Evolutionary conservation across 1,284 basidiomycete genomes (phyloP).

Genomic region (Cystobasidiaceae sp.): DNA sequence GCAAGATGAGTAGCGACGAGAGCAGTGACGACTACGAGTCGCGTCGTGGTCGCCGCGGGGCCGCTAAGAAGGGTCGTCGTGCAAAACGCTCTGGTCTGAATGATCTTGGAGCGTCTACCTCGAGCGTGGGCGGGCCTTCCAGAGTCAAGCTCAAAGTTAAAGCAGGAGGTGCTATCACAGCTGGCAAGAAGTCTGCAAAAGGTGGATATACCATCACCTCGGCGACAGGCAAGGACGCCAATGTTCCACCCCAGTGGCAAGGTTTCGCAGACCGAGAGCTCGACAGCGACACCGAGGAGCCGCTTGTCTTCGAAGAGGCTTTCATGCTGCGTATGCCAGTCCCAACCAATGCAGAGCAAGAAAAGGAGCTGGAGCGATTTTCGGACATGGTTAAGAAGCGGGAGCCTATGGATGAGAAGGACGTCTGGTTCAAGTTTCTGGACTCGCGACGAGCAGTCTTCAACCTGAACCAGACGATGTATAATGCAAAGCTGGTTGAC

Average conservation of each 20-base stretch:
- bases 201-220: slow-evolving; percentile 23
- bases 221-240: slow-evolving; percentile 9
- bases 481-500: slow-evolving; percentile 91
- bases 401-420: slow-evolving; percentile 65
- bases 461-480: slow-evolving; percentile 73
- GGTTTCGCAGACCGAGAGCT: slow-evolving; percentile 79
- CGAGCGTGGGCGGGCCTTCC: slow-evolving; percentile 40
- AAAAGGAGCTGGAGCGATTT: slow-evolving; percentile 42
- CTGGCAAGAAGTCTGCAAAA: slow-evolving; percentile 20
- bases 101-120: neutral
- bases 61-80: slow-evolving; percentile 4
- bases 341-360: slow-evolving; percentile 23
- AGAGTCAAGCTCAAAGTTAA: slow-evolving; percentile 77
- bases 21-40: slow-evolving; percentile 16
- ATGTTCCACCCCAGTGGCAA: slow-evolving; percentile 33
- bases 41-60: neutral
- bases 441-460: slow-evolving; percentile 89
- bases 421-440: slow-evolving; percentile 98
- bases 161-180: slow-evolving; percentile 60
- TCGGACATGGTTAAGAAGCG: slow-evolving; percentile 60
- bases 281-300: slow-evolving; percentile 85
- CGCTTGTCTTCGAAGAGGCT: slow-evolving; percentile 91
- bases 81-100: neutral
- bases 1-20: slow-evolving; percentile 13
- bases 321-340: slow-evolving; percentile 87